Evolutionary conservation across 768 basidiomycete genomes (phyloP), one percentile per base, ranked within the genome.

Genomic region (Crucibulum laeve): DNA sequence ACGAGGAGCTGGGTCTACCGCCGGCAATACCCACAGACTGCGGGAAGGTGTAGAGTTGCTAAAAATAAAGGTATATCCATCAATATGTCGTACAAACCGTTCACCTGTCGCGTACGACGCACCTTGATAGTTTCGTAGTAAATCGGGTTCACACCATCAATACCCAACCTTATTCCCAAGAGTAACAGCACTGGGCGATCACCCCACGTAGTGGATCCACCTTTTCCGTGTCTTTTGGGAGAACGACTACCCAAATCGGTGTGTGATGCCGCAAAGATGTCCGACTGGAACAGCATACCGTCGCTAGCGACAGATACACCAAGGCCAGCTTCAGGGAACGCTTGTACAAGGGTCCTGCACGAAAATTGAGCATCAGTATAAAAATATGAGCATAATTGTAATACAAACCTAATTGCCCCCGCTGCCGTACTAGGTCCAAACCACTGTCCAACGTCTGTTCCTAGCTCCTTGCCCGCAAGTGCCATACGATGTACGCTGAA

Each of bases 381-480:
- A 19, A 38, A 48, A 2, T 15, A 33, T 3, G 42, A 32, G 33
- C 8, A 28, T 44, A 8, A 24, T 18, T 21, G 45, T 22, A 37
- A 6, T n/a, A 60, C 75, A 44, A 57, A 91, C 87, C 87, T 91
- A 67, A 98, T 87, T 8, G 92, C 94, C 26, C 94, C 93, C 5
- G 94, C 93, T n/a, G 95, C 96, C 0, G 90, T 92, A 57, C 90
- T 94, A 0, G 95, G 95, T 0, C 95, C 95, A 56, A 98, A 98
- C 95, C 95, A 98, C 62, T 92, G 87, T 1, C 95, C 95, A 0
- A 97, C 87, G 51, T 92, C 90, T 48, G 90, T 97, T 10, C 95
- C 95, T 1, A 97, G 76, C 53, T 93, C 87, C 58, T 97, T 94
- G 0, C 95, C 95, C 0, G 93, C 87, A 17, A 93, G 69, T 0